Conservation (phyloP, 345 rosid species). For the Ceriops zippeliana region DNA sequence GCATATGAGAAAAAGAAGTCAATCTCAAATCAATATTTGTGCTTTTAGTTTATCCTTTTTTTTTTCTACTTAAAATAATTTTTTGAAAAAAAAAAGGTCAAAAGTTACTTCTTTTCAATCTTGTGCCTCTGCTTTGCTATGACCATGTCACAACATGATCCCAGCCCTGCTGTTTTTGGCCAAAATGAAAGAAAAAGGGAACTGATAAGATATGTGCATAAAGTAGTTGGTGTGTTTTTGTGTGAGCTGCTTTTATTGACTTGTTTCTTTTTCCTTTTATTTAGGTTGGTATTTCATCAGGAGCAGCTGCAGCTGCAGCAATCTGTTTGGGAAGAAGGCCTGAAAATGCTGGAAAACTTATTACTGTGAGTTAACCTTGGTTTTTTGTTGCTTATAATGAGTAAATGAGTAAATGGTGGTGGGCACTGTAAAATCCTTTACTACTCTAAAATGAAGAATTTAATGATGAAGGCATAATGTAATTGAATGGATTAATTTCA, state of each 20-base stretch:
- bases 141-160: neutral
- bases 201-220: no score
- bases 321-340: conserved; percentile 71
- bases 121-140: neutral
- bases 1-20: no score
- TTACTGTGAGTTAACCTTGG: conserved; percentile 45
- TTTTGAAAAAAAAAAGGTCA: neutral
- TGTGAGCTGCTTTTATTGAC: neutral
- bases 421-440: no score
- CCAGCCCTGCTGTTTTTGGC: neutral
- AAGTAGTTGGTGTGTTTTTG: neutral
- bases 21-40: neutral
- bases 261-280: neutral
- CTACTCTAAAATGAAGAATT: no score
- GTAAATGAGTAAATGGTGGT: neutral
- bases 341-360: conserved; percentile 86
- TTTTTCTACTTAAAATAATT: no score
- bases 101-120: neutral
- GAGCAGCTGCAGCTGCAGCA: conserved; percentile 98
- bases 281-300: conserved; percentile 92
- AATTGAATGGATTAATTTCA: neutral
- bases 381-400: neutral
- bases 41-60: conserved; percentile 2
- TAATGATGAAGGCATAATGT: neutral
- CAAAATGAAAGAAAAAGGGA: no score